Percentiles rank a stretch among this genome's conserved stretches.
These are phyloP conservation scores for Sarocladium brachiariae DNA, from an alignment of 2,329 filamentous ascomycete species.

Conservation along the genomic window DNA sequence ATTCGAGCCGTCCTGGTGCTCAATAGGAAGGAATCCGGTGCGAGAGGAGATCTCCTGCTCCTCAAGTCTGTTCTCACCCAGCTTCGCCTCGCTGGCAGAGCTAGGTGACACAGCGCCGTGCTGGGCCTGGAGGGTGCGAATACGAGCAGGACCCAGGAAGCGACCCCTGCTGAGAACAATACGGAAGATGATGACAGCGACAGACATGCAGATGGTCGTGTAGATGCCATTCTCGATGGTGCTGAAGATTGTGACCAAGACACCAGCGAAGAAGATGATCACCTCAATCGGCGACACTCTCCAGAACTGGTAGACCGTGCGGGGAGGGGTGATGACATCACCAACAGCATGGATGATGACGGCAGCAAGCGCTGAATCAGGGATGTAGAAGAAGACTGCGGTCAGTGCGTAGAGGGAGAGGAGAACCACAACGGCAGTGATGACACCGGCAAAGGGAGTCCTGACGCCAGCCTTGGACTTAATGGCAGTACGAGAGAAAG, in stretches of 20 bases:
- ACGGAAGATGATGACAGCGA: constrained; percentile 67
- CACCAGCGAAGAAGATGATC: constrained; percentile 77
- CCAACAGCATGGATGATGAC: constrained; percentile 90
- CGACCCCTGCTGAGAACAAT: constrained; percentile 71
- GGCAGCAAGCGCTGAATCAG: constrained; percentile 64
- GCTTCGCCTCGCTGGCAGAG: constrained; percentile 36
- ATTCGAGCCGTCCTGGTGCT: constrained; percentile 45
- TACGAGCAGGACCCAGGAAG: constrained; percentile 71
- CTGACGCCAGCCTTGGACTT: constrained; percentile 91
- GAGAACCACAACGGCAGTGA: constrained; percentile 75
- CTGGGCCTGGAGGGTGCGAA: constrained; percentile 78
- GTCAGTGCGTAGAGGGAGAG: constrained; percentile 79
- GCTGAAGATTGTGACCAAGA: constrained; percentile 74
- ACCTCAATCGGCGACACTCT: constrained; percentile 75
- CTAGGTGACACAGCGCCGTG: constrained; percentile 50
- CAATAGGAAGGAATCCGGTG: constrained; percentile 39
- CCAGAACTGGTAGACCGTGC: constrained; percentile 85
- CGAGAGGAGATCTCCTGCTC: constrained; percentile 38
- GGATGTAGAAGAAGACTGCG: constrained; percentile 84
- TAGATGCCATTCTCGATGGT: constrained; percentile 84
- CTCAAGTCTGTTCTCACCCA: constrained; percentile 20
- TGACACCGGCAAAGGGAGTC: constrained; percentile 78
- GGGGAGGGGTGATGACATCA: constrained; percentile 77
- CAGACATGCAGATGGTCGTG: constrained; percentile 64
- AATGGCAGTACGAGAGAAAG: constrained; percentile 86